Conservation (phyloP, 2,329 filamentous ascomycete species). For the Colletotrichum incanum region DNA sequence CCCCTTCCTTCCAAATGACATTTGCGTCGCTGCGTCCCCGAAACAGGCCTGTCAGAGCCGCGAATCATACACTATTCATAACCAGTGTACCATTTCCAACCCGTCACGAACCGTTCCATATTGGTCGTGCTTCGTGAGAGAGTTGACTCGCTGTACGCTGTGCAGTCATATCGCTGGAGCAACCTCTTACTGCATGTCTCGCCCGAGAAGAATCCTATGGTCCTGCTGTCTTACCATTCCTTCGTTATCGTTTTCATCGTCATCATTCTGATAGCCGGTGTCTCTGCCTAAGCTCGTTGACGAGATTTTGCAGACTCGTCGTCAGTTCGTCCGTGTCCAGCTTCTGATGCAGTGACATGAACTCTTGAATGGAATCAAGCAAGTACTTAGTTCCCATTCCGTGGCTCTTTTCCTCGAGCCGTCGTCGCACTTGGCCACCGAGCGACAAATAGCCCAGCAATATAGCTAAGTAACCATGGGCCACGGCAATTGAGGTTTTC, state of each 20-base stretch:
- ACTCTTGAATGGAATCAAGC: slow-evolving; percentile 69
- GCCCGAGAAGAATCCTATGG: not conserved
- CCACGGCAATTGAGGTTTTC: slow-evolving; percentile 85
- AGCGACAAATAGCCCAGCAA: slow-evolving; percentile 87
- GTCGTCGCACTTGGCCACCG: slow-evolving; percentile 59
- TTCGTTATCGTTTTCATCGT: slow-evolving; percentile 2
- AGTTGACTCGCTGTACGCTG: not conserved
- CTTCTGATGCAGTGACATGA: slow-evolving; percentile 66
- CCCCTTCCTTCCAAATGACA: not conserved
- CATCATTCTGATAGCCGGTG: slow-evolving; percentile 10
- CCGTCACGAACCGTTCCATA: not conserved
- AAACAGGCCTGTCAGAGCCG: not conserved
- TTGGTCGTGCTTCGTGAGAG: not conserved
- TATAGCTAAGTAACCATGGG: slow-evolving; percentile 88
- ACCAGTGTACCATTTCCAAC: slow-evolving; percentile 1
- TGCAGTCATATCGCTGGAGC: not conserved
- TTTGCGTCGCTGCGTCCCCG: not conserved
- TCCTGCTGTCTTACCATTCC: not conserved
- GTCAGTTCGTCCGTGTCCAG: slow-evolving; percentile 61
- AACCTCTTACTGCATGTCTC: not conserved
- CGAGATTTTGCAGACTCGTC: slow-evolving; percentile 53
- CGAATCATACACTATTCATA: not conserved
- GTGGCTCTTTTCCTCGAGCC: slow-evolving; percentile 59
- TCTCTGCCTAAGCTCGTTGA: slow-evolving; percentile 52
- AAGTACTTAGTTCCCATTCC: slow-evolving; percentile 62